Evolutionary conservation across 345 rosid species (phyloP), one percentile per base, ranked within the genome.

Genomic region (Rhodamnia argentea): DNA sequence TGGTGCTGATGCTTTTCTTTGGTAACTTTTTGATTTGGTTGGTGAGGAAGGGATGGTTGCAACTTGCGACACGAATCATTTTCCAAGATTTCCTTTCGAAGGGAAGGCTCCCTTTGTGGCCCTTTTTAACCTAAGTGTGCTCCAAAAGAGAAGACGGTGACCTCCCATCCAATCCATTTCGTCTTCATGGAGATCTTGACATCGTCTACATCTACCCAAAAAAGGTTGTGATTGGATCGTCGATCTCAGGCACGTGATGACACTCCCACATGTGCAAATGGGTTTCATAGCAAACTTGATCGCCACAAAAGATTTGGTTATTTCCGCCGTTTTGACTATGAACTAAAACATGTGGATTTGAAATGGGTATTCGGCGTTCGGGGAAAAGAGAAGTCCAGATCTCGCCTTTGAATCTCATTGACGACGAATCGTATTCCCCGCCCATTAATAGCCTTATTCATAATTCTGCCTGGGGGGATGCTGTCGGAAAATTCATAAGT

Each of bases 281-380:
- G 9, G 47, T 18, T 70, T 70, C 78, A 1, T 18, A 18, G 1
- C 9, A 9, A 1, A 9, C 24, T 70, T 2, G 24, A 32, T 9
- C 6, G 0, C 13, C 2, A 0, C 7, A 6, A 12, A 16, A 64
- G 0, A 2, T 26, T 5, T 57, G 18, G 6, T 13, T 23, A 5
- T 7, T 64, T 27, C 13, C 74, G 42, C 23, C 44, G 4, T 32
- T 62, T 27, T 20, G 14, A 11, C 10, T 37, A 32, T 16, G 76
- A 32, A 7, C 23, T 18, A 23, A 16, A 10, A 16, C 23, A 2
- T 32, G 78, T 32, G 18, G 20, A 70, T 70, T 10, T 13, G 18
- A 16, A 18, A 16, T 1, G 13, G 0, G 13, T 32, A 32, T 16
- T 70, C 5, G 7, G 1, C 2, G 3, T 32, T 16, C 7, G 10